Evolutionary conservation across 1,284 basidiomycete genomes (phyloP).

Genomic region (Trichosporon sp.): DNA sequence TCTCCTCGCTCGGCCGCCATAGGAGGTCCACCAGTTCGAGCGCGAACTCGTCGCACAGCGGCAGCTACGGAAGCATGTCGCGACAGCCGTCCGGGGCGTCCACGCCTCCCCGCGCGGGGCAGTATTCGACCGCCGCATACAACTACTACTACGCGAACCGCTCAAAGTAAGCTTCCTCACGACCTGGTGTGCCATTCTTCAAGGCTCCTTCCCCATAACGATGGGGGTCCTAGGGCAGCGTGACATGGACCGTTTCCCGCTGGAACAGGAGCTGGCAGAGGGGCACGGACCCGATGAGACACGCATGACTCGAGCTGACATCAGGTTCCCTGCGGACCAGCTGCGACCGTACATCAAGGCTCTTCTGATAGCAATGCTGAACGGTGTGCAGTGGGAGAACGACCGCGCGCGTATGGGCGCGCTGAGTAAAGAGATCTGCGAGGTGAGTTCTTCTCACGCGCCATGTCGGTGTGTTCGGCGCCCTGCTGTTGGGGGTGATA

Average conservation of each 20-base stretch:
- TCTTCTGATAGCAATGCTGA: conserved; percentile 25
- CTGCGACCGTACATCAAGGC: conserved; percentile 45
- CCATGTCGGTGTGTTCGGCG: background rate
- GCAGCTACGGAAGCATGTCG: background rate
- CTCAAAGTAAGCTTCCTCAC: background rate
- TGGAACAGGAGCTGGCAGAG: too few relatives aligned
- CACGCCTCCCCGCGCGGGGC: background rate
- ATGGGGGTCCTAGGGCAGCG: background rate
- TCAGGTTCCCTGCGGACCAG: conserved; percentile 58
- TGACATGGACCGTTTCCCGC: background rate
- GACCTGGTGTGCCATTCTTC: too few relatives aligned
- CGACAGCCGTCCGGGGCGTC: background rate
- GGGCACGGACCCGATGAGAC: too few relatives aligned
- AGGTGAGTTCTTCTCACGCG: conserved; percentile 37
- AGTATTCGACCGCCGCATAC: conserved; percentile 10
- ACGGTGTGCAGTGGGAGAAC: conserved; percentile 42
- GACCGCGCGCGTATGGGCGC: conserved; percentile 43
- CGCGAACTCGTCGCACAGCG: background rate
- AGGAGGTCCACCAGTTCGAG: conserved; percentile 16
- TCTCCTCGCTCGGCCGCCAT: conserved; percentile 20
- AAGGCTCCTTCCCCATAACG: background rate
- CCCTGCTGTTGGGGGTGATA: too few relatives aligned
- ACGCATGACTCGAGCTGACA: conserved; percentile 14
- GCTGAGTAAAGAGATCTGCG: conserved; percentile 49
- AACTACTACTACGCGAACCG: conserved; percentile 16